Conservation (phyloP, 768 basidiomycete genomes). For the Lactarius psammicola region DNA sequence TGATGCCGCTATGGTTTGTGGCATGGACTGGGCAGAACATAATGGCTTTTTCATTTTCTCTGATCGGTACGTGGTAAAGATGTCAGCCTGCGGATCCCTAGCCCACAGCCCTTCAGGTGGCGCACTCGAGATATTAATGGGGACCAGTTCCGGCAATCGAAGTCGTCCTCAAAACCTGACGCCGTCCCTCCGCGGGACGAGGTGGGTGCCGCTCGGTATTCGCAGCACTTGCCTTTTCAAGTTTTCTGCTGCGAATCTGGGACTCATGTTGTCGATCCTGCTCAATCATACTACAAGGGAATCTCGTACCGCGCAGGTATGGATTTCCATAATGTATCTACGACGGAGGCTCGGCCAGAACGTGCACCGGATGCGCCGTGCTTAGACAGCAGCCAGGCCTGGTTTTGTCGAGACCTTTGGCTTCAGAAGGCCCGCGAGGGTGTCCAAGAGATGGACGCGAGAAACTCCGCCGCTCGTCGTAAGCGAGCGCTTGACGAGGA, state of each 20-base stretch:
- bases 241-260: slow-evolving; percentile 99
- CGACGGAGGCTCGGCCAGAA: slow-evolving; percentile 49
- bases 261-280: slow-evolving; percentile 94
- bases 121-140: slow-evolving; percentile 97
- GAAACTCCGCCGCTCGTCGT: slow-evolving; percentile 25
- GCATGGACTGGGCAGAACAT: slow-evolving; percentile 99
- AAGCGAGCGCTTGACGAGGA: slow-evolving; percentile 37
- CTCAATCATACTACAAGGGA: slow-evolving; percentile 92
- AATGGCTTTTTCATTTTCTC: slow-evolving; percentile 98
- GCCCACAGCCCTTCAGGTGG: slow-evolving; percentile 58
- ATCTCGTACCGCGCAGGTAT: slow-evolving; percentile 79
- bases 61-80: slow-evolving; percentile 59
- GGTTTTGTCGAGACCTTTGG: slow-evolving; percentile 99
- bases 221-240: slow-evolving; percentile 93
- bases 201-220: slow-evolving; percentile 77
- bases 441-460: slow-evolving; percentile 50
- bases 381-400: slow-evolving; percentile 94
- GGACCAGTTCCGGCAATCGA: slow-evolving; percentile 96
- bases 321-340: slow-evolving; percentile 78
- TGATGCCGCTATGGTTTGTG: slow-evolving; percentile 96
- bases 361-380: slow-evolving; percentile 82
- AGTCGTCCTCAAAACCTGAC: slow-evolving; percentile 86
- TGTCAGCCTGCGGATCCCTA: background rate
- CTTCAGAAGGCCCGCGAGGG: slow-evolving; percentile 79
- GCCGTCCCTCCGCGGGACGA: slow-evolving; percentile 91